Base-by-base conservation (phyloP, 2,329 filamentous ascomycete species). In the Venturia asperata region DNA sequence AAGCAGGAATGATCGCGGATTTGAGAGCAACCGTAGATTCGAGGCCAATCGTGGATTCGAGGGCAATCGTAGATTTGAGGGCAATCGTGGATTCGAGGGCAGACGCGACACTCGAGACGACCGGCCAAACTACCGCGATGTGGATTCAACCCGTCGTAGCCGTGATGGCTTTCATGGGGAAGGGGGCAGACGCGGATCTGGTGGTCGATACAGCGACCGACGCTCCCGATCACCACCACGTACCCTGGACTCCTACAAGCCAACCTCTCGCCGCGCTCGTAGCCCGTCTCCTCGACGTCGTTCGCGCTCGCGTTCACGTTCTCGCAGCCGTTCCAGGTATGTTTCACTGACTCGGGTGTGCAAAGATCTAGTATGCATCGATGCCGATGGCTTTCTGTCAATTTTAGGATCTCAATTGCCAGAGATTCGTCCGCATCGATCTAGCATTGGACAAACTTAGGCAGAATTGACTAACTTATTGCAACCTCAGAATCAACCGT, bases 1-100 rank as follows among this genome's bases (percentile, higher is more conserved):
- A 60, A 78, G 77, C 64, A 79, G 82, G 67, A 80, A 80, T 49
- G 80, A 81, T 42, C 64, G 66, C 30, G 74, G 55, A 64, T 39
- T 41, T 15, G 27, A 34, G 61, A 21, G 61, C 27, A 62, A 27
- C 5, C 17, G 43, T 45, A 17, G 39, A 13, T 52, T 27, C 24
- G 47, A 52, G 3, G n/a, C 6, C 27, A 62, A 27, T n/a, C 17
- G 43, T 45, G 45, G 39, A 13, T 52, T 27, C 24, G 47, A 52
- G 13, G n/a, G 61, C 27, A 62, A 34, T n/a, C 17, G 43, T 45
- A 17, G 9, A 13, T 52, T 27, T 27, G 47, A 52, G 13, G n/a
- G 61, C 27, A 41, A 41, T 43, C 58, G 30, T 21, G 61, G 41
- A 45, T 41, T 63, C 61, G 41, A 45, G 11, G 61, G 45, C 34